Evolutionary conservation across 164 flowering plant genomes (phyloP).

Genomic region (Umbilicus rupestris): DNA sequence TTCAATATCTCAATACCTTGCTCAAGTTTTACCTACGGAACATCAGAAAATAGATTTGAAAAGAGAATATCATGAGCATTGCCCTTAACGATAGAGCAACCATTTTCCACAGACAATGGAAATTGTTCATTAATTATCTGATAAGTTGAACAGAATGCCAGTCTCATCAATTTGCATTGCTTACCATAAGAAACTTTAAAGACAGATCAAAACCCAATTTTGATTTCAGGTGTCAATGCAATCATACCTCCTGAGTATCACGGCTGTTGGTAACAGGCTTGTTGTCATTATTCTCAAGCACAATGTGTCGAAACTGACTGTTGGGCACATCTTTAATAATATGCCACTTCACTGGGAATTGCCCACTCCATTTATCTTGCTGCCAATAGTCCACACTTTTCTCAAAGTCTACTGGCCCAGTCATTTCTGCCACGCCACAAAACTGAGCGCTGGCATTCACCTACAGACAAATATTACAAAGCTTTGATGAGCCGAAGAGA

Average conservation of each 20-base stretch:
- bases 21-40: slow-evolving; percentile 59
- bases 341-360: slow-evolving; percentile 92
- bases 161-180: neutral
- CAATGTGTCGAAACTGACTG: slow-evolving; percentile 75
- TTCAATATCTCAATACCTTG: slow-evolving; percentile 69
- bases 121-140: no score
- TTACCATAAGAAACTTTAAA: neutral
- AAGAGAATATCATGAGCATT: no score
- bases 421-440: slow-evolving; percentile 96
- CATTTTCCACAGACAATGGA: no score
- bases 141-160: no score
- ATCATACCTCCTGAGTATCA: slow-evolving; percentile 84
- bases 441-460: slow-evolving; percentile 97
- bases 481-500: slow-evolving; percentile 11
- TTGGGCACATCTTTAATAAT: slow-evolving; percentile 90
- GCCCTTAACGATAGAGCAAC: no score
- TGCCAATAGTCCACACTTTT: slow-evolving; percentile 90
- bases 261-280: slow-evolving; percentile 97
- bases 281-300: slow-evolving; percentile 85
- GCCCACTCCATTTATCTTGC: slow-evolving; percentile 96
- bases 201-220: neutral
- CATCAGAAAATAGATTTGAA: neutral
- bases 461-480: slow-evolving; percentile 23
- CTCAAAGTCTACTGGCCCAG: slow-evolving; percentile 88
- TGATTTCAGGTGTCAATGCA: neutral